Evolutionary conservation across 1,139 yeast species (phyloP), one percentile per base, ranked within the genome.

Genomic region (Lodderomyces margitis): DNA sequence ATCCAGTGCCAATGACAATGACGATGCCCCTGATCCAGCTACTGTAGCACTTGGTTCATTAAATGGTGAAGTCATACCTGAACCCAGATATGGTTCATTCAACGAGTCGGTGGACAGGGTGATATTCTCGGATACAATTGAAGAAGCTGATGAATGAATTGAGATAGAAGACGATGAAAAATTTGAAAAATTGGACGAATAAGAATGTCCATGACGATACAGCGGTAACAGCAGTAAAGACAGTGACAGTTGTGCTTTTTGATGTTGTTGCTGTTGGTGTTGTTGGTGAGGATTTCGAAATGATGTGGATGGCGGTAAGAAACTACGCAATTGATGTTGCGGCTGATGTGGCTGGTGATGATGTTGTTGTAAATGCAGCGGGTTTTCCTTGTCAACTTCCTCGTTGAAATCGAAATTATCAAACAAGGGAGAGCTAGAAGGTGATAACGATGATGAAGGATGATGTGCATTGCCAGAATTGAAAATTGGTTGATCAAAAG

Each of bases 301-400:
- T 12, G 57, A 56, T 7, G 70, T 58, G 10, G 60, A 46, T 20
- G 73, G 73, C 3, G 72, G 73, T 40, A 58, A 25, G 16, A 25
- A 19, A 31, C 33, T 14, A 14, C 21, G 32, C 32, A 21, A 28
- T 25, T 30, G 30, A 21, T 15, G 32, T n/a, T 15, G 19, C 9
- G 15, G 32, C 20, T 3, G 4, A 10, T 28, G 31, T 7, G 14
- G 19, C 10, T 28, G 32, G 17, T 28, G 32, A 15, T 14, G 32
- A 4, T 28, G 25, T 19, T 20, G 36, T 12, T 11, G 36, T 21
- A 28, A 28, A 12, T 12, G 32, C 32, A 15, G 19, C 5, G 32
- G 32, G 19, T 28, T 28, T n/a, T 28, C 32, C 19, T 28, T 28
- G 5, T 28, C 32, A 15, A 28, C 19, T 12, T 38, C 31, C 8